These are phyloP conservation scores for Malassezia slooffiae DNA, from an alignment of 1,284 basidiomycete genomes.

Conservation along the genomic window DNA sequence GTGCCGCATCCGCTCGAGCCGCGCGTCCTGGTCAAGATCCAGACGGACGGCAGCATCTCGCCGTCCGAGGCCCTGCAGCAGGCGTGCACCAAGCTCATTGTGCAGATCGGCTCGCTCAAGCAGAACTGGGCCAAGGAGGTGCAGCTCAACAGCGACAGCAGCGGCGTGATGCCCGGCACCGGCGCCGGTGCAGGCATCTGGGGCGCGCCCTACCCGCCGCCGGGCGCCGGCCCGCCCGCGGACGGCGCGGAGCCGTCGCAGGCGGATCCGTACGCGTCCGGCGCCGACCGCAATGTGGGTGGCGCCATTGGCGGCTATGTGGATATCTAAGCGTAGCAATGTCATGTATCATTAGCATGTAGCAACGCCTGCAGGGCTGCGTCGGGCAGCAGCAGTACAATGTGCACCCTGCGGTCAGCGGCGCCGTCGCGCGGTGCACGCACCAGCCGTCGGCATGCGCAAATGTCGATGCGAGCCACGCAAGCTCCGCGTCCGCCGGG, in stretches of 20 bases:
- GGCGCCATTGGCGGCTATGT: slow-evolving; percentile 15
- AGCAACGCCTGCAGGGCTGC: too few relatives aligned
- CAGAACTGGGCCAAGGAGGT: slow-evolving; percentile 51
- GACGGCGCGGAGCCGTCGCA: slow-evolving; percentile 1
- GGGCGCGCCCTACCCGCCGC: too few relatives aligned
- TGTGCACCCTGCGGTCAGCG: too few relatives aligned
- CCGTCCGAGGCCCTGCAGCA: slow-evolving; percentile 73
- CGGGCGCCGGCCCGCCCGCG: too few relatives aligned
- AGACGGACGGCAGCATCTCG: slow-evolving; percentile 78
- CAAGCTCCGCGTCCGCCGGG: too few relatives aligned
- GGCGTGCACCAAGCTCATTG: slow-evolving; percentile 72
- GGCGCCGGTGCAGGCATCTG: too few relatives aligned
- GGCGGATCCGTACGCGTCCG: background rate
- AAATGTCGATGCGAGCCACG: too few relatives aligned
- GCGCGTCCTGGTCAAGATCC: slow-evolving; percentile 83
- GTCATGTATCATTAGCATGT: too few relatives aligned
- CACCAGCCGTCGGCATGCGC: too few relatives aligned
- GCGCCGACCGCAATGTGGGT: slow-evolving; percentile 6
- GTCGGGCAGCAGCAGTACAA: too few relatives aligned
- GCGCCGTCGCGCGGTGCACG: too few relatives aligned
- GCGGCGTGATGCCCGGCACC: too few relatives aligned
- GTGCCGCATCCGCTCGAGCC: slow-evolving; percentile 93
- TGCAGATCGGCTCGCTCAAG: slow-evolving; percentile 54
- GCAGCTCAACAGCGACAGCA: slow-evolving; percentile 32
- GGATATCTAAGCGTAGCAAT: slow-evolving; percentile 15